Evolutionary conservation across 371 early-diverging fungal species (phyloP).

Genomic region (Syncephalastrum monosporum): DNA sequence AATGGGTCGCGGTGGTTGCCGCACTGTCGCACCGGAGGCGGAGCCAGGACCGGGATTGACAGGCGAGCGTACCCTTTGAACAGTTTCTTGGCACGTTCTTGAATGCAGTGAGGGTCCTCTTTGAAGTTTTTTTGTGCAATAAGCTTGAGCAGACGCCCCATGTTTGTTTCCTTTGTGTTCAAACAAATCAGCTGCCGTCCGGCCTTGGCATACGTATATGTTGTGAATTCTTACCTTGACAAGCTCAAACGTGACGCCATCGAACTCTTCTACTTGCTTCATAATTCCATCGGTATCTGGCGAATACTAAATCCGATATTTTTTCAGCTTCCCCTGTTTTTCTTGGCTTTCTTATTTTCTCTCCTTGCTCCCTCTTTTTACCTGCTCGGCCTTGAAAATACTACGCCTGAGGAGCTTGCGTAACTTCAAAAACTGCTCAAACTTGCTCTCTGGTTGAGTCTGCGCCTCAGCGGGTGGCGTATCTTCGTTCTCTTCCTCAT

Average conservation of each 20-base stretch:
- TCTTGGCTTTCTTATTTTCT: slow-evolving; percentile 3
- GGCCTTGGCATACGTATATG: too few relatives aligned
- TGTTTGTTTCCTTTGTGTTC: slow-evolving; percentile 41
- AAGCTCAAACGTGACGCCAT: slow-evolving; percentile 40
- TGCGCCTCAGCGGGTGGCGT: too few relatives aligned
- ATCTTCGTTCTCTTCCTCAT: not conserved
- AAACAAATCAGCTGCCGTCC: not conserved
- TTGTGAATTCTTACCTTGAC: slow-evolving; percentile 30
- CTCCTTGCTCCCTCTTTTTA: slow-evolving; percentile 6
- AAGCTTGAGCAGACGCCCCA: slow-evolving; percentile 47
- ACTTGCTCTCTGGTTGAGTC: slow-evolving; percentile 7
- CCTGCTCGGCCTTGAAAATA: slow-evolving; percentile 42
- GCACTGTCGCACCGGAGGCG: slow-evolving; percentile 9
- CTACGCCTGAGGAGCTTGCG: slow-evolving; percentile 37
- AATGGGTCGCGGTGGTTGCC: slow-evolving; percentile 18
- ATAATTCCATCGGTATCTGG: slow-evolving; percentile 35
- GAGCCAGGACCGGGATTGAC: slow-evolving; percentile 37
- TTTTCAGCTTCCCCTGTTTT: not conserved
- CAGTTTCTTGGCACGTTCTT: slow-evolving; percentile 26
- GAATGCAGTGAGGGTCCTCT: slow-evolving; percentile 33
- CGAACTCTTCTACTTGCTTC: slow-evolving; percentile 43
- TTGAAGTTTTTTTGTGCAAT: slow-evolving; percentile 34
- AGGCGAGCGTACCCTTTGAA: slow-evolving; percentile 35
- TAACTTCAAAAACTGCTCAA: slow-evolving; percentile 25
- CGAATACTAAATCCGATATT: slow-evolving; percentile 17